Conservation (phyloP, 2,329 filamentous ascomycete species). For the Colletotrichum sp. region DNA sequence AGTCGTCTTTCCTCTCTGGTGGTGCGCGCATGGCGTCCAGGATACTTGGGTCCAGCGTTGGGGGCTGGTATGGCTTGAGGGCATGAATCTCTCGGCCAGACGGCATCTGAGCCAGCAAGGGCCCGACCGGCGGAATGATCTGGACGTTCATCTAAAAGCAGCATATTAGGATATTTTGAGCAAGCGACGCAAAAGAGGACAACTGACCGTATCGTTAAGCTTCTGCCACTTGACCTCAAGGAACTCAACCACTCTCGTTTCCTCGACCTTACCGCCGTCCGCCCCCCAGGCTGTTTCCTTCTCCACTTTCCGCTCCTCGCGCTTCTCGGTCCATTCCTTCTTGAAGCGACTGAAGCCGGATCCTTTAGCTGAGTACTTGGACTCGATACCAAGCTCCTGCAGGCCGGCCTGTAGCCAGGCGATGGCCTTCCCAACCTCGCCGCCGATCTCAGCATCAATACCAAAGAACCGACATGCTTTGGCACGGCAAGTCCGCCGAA, state of each 20-base stretch:
- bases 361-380: conserved; percentile 56
- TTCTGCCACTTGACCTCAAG: conserved; percentile 89
- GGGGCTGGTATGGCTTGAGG: conserved; percentile 70
- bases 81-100: conserved; percentile 87
- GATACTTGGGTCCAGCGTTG: conserved; percentile 66
- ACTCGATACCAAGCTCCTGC: conserved; percentile 73
- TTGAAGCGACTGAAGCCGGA: conserved; percentile 67
- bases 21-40: conserved; percentile 67
- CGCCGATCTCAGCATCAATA: conserved; percentile 84
- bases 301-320: conserved; percentile 81
- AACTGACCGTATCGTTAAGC: conserved; percentile 85
- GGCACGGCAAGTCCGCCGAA: conserved; percentile 77
- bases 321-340: conserved; percentile 76
- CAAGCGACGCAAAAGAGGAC: background rate
- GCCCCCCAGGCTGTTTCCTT: conserved; percentile 76
- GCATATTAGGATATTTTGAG: background rate
- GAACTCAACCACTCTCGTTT: conserved; percentile 85
- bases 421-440: conserved; percentile 82
- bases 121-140: conserved; percentile 71
- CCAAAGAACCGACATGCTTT: conserved; percentile 91
- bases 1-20: conserved; percentile 45
- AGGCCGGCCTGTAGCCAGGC: conserved; percentile 84
- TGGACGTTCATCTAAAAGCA: conserved; percentile 76
- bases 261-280: conserved; percentile 85
- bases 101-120: conserved; percentile 79